Conservation (phyloP, 73 alveolate genomes). For the Tetrahymena thermophila region DNA sequence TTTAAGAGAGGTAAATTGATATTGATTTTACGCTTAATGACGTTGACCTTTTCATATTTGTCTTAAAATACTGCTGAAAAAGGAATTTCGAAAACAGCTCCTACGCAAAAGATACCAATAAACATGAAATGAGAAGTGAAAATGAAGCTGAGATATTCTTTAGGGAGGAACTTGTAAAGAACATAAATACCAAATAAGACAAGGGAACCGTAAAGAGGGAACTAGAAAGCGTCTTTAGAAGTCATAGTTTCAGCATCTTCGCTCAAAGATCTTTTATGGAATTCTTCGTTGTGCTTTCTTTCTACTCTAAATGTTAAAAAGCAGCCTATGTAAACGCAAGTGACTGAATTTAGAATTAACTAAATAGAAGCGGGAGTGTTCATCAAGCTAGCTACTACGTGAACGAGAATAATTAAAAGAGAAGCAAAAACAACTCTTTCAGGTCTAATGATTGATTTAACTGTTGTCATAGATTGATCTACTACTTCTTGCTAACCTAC, state of each 20-base stretch:
- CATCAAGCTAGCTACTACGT: neutral
- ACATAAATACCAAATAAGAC: conserved; percentile 75
- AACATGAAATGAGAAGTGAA: conserved; percentile 68
- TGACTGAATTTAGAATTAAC: conserved; percentile 21
- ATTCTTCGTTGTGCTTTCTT: conserved; percentile 6
- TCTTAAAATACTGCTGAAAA: conserved; percentile 19
- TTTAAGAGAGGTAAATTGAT: conserved; percentile 7
- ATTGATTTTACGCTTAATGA: neutral
- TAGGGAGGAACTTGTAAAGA: conserved; percentile 67
- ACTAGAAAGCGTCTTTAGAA: conserved; percentile 77
- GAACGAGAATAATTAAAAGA: neutral
- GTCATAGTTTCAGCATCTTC: conserved; percentile 68
- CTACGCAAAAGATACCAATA: conserved; percentile 51
- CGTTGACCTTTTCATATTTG: conserved; percentile 5
- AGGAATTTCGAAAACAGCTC: conserved; percentile 42
- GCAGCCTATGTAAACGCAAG: conserved; percentile 38
- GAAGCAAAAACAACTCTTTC: conserved; percentile 12
- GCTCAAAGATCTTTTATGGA: neutral
- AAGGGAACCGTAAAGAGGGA: conserved; percentile 83
- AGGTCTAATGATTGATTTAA: neutral
- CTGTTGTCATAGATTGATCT: neutral
- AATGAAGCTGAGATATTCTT: conserved; percentile 62
- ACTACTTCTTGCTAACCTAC: neutral
- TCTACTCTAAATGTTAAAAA: conserved; percentile 15
- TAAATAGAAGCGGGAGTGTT: conserved; percentile 18